Evolutionary conservation across 176 grass and related monocot species (phyloP).

Genomic region (Typha latifolia): DNA sequence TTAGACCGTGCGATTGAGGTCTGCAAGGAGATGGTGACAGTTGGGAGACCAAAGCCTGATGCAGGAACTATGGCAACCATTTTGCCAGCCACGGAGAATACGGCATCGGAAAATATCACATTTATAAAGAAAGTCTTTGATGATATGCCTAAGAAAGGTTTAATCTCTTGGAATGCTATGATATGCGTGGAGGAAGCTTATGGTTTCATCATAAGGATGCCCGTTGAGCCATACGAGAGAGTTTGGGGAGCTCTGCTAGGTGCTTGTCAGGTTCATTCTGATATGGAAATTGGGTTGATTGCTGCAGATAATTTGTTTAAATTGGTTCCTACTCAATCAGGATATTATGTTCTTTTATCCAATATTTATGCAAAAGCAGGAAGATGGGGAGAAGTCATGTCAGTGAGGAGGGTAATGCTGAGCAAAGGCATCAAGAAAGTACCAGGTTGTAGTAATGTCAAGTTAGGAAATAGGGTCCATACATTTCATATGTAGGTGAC

Average conservation of each 20-base stretch:
- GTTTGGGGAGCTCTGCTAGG: slow-evolving; percentile 65
- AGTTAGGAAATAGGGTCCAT: slow-evolving; percentile 43
- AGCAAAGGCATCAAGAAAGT: slow-evolving; percentile 67
- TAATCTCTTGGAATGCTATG: slow-evolving; percentile 80
- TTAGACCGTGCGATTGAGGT: slow-evolving; percentile 23
- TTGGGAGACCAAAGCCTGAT: slow-evolving; percentile 35
- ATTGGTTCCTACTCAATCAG: slow-evolving; percentile 55
- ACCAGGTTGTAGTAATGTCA: slow-evolving; percentile 64
- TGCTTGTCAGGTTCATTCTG: slow-evolving; percentile 68
- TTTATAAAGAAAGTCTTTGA: slow-evolving; percentile 41
- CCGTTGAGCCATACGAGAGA: slow-evolving; percentile 55
- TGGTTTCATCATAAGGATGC: slow-evolving; percentile 60
- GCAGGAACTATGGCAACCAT: slow-evolving; percentile 61
- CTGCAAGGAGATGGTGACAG: slow-evolving; percentile 35
- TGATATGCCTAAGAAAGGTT: slow-evolving; percentile 33
- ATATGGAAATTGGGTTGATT: slow-evolving; percentile 60
- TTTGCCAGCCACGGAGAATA: slow-evolving; percentile 39
- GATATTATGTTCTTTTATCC: slow-evolving; percentile 70
- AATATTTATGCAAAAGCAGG: slow-evolving; percentile 81
- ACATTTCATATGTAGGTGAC: slow-evolving; percentile 65
- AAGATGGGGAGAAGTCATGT: slow-evolving; percentile 58
- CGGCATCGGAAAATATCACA: slow-evolving; percentile 16
- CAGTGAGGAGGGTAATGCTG: slow-evolving; percentile 54
- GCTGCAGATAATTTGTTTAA: slow-evolving; percentile 64
- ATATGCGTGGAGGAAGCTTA: slow-evolving; percentile 57